Evolutionary conservation across 257 asterid genomes (phyloP).

Genomic region (Paulownia fortunei): DNA sequence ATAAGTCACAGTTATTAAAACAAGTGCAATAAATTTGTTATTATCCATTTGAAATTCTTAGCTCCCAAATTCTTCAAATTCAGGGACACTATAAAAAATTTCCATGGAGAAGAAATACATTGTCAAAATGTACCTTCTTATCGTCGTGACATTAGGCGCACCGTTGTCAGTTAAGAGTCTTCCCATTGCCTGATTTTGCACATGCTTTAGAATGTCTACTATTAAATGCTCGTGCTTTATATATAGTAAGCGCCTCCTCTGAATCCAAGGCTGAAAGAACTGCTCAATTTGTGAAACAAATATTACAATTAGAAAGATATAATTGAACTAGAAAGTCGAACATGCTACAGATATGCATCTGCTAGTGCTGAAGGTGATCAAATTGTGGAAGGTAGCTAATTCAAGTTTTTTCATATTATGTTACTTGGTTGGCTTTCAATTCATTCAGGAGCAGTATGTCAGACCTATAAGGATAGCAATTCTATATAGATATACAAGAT

Average conservation of each 20-base stretch:
- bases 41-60: not conserved
- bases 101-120: no score
- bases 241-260: constrained; percentile 51
- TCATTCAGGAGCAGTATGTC: no score
- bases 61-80: not conserved
- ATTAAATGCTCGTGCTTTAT: constrained; percentile 64
- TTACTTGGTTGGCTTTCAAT: no score
- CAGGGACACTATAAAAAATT: no score
- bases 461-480: not conserved
- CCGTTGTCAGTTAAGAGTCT: constrained; percentile 48
- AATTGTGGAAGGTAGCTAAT: not conserved
- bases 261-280: constrained; percentile 68
- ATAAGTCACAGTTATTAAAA: not conserved
- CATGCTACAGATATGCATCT: not conserved
- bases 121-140: constrained; percentile 65
- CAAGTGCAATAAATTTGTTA: not conserved
- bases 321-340: not conserved
- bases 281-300: not conserved
- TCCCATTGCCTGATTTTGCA: constrained; percentile 50
- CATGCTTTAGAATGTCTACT: constrained; percentile 53
- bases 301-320: not conserved
- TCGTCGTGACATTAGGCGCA: constrained; percentile 52
- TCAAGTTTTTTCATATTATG: no score
- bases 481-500: not conserved
- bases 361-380: not conserved